Base-by-base conservation (phyloP, 1,139 yeast genomes). In the Lodderomyces pseudojiufengensis region DNA sequence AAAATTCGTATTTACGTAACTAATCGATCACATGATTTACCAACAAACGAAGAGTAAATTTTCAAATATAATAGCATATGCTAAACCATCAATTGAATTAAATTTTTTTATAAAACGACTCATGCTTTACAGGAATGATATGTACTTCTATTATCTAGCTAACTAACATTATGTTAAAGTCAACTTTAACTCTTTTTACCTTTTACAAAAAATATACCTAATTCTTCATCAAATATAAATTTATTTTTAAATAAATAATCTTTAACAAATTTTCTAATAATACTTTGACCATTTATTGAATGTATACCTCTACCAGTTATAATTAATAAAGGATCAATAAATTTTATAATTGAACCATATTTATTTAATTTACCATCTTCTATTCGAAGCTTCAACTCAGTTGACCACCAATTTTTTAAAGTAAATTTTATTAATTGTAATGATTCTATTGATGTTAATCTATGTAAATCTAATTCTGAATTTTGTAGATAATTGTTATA, bases 271-370 rank as follows among this genome's bases (percentile, higher is more conserved):
- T 49, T 51, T 41, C 65, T 64, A 24, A 79, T 65, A 39, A 59
- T 67, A 0, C 80, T 61, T 2, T 59, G 52, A 1, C 83, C 83
- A 10, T 71, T 73, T 1, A 47, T 56, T 24, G 84, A 78, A 52
- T 80, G 87, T 9, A 78, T 49, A 0, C 87, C 87, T 40, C 84
- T 54, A 0, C 87, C 87, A 0, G 85, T 78, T 3, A 79, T 56
- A 0, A 80, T 54, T 3, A 44, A 48, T 10, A 78, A 47, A 0
- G 68, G 66, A 1, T 69, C 65, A 51, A 65, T 54, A 33, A 32
- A 32, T 22, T 42, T 34, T 2, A 65, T 72, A 22, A 41, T 46
- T 3, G 55, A 36, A 1, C 66, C 61, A 37, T 51, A 60, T 25
- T 55, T 50, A 8, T 58, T 51, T 22, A 65, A 37, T 12, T 54